A percentile compares a stretch with the other conserved stretches of the same genome.
Evolutionary conservation across 108 stramenopile genomes (phyloP).

Genomic region (Nitzschia palea): DNA sequence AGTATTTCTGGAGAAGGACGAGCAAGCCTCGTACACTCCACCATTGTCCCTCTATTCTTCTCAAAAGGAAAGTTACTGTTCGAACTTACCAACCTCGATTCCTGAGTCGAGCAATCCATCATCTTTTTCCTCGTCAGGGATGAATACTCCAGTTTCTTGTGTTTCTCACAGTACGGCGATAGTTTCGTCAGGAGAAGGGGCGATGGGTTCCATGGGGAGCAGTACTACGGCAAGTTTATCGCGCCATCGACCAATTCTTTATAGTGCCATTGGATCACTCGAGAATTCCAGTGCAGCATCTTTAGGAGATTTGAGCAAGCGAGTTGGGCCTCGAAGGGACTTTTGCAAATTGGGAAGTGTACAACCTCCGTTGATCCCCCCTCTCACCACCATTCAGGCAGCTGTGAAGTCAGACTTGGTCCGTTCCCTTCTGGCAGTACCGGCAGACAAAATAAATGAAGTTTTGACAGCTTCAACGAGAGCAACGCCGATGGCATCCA

Average conservation of each 20-base stretch:
- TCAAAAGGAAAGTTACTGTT: neutral
- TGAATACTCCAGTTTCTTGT: constrained; percentile 5
- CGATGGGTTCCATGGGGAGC: constrained; percentile 1
- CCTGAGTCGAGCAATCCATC: constrained; percentile 7
- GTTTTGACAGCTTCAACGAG: neutral
- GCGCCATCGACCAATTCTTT: constrained; percentile 26
- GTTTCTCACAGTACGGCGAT: neutral
- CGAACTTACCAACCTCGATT: neutral
- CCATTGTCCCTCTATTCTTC: constrained; percentile 20
- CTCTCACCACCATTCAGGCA: neutral
- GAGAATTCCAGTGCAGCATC: constrained; percentile 55
- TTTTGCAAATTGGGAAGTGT: constrained; percentile 20
- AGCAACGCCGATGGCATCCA: neutral
- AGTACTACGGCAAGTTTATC: neutral
- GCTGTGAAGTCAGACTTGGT: constrained; percentile 11
- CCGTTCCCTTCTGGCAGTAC: neutral
- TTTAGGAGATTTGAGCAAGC: constrained; percentile 42
- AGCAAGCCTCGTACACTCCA: constrained; percentile 1
- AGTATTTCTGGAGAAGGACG: constrained; percentile 3
- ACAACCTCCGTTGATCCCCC: constrained; percentile 14
- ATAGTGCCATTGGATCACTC: constrained; percentile 75
- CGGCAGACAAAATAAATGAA: neutral
- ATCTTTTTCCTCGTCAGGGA: constrained; percentile 2
- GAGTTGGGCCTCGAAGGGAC: constrained; percentile 15
- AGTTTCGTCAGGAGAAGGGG: neutral